These are phyloP conservation scores for Groenewaldozyma salmanticensis DNA, from an alignment of 805 yeast species.

Conservation along the genomic window DNA sequence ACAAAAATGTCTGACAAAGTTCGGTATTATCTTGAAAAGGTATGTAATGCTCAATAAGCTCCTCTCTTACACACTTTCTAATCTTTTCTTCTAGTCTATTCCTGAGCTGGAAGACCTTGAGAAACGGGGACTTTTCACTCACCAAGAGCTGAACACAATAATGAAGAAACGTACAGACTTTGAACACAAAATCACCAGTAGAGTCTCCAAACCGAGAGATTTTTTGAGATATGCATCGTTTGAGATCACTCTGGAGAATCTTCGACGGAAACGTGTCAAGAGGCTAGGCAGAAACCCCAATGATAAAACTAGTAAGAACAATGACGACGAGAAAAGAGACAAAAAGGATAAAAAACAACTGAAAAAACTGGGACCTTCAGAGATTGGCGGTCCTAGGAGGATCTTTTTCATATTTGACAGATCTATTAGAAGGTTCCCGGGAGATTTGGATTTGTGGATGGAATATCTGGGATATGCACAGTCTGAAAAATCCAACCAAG, in stretches of 20 bases:
- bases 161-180: conserved; percentile 93
- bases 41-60: background rate
- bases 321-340: background rate
- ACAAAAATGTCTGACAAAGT: conserved; percentile 42
- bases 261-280: conserved; percentile 60
- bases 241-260: conserved; percentile 68
- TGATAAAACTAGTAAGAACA: conserved; percentile 22
- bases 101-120: conserved; percentile 77
- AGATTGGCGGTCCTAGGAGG: conserved; percentile 41
- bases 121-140: conserved; percentile 69
- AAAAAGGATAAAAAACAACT: too few relatives aligned
- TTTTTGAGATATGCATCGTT: conserved; percentile 70
- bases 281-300: conserved; percentile 41
- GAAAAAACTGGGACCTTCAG: conserved; percentile 44
- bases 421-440: conserved; percentile 71
- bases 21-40: conserved; percentile 46
- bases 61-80: conserved; percentile 5
- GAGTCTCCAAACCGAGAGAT: conserved; percentile 73
- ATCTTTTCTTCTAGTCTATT: conserved; percentile 5
- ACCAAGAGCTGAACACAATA: conserved; percentile 70
- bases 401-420: conserved; percentile 76
- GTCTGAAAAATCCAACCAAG: conserved; percentile 22
- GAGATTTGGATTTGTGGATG: conserved; percentile 69
- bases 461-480: conserved; percentile 51
- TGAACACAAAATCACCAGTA: conserved; percentile 78